A percentile compares a stretch with the other conserved stretches of the same genome.
Evolutionary conservation across 2,329 filamentous ascomycete species (phyloP).

Genomic region (Cryoendolithus antarcticus): DNA sequence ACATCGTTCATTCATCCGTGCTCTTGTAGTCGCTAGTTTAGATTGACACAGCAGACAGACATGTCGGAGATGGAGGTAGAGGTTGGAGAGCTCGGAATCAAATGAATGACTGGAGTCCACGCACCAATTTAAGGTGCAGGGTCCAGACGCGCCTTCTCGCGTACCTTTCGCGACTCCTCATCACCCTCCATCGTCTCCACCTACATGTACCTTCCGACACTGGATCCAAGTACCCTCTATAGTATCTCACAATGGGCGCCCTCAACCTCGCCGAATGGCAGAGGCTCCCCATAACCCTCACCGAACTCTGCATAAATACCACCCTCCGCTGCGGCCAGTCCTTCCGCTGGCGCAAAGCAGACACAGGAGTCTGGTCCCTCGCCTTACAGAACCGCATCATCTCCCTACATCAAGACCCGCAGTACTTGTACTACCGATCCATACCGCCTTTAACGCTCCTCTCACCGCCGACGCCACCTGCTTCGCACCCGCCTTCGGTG

Average conservation of each 20-base stretch:
- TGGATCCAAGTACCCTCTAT: no score
- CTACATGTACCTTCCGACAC: no score
- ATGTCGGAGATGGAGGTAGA: no score
- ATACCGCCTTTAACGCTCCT: constrained; percentile 26
- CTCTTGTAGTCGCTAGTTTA: no score
- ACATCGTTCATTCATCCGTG: no score
- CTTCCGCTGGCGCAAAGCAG: constrained; percentile 78
- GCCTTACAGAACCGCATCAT: constrained; percentile 75
- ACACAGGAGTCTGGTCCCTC: constrained; percentile 75
- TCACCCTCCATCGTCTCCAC: no score
- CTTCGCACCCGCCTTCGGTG: constrained; percentile 24
- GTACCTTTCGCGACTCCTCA: no score
- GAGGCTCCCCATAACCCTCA: constrained; percentile 68
- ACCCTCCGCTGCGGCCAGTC: constrained; percentile 91
- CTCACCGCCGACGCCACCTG: constrained; percentile 22
- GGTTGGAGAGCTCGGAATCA: no score
- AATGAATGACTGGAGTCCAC: no score
- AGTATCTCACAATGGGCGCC: constrained; percentile 23
- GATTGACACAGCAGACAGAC: no score
- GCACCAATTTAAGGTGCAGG: no score
- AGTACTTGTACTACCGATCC: constrained; percentile 67
- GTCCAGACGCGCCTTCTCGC: no score
- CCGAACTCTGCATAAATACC: constrained; percentile 87
- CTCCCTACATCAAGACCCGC: constrained; percentile 69
- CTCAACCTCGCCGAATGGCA: constrained; percentile 63